Conservation (phyloP, 2,329 filamentous ascomycete genomes). For the Cladobotryum protrusum region DNA sequence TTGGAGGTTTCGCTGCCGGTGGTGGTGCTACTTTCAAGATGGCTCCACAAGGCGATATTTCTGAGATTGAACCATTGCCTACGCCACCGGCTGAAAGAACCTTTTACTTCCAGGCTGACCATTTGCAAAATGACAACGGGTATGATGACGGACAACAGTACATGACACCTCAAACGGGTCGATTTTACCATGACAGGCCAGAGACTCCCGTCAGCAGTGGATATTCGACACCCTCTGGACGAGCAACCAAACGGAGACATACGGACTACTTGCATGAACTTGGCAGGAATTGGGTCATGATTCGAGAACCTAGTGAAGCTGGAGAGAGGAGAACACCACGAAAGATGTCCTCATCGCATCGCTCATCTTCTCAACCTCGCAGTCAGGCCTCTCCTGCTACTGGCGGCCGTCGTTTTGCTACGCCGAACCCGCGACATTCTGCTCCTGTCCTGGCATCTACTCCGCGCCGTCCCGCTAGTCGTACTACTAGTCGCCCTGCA, state of each 20-base stretch:
- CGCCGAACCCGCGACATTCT: constrained; percentile 18
- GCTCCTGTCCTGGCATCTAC: background rate
- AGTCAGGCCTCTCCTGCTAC: constrained; percentile 27
- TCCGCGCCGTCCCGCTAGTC: constrained; percentile 14
- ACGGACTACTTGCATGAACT: constrained; percentile 50
- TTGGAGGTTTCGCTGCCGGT: constrained; percentile 81
- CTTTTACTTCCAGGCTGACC: constrained; percentile 27
- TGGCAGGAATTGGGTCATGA: constrained; percentile 65
- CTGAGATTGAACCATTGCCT: constrained; percentile 15
- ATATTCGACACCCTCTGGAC: constrained; percentile 37
- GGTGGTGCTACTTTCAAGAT: constrained; percentile 68
- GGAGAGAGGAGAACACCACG: constrained; percentile 20
- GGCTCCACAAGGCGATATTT: constrained; percentile 22
- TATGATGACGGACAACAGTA: background rate
- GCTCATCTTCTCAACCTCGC: constrained; percentile 24
- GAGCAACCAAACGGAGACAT: constrained; percentile 49
- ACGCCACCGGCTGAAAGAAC: constrained; percentile 17
- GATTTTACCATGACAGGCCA: constrained; percentile 9
- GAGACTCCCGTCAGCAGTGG: constrained; percentile 25
- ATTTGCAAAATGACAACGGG: constrained; percentile 6
- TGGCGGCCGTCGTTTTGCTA: constrained; percentile 38
- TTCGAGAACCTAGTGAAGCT: constrained; percentile 37
- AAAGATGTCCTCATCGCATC: constrained; percentile 18
- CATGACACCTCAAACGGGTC: constrained; percentile 1
- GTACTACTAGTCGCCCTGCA: constrained; percentile 25